These are phyloP conservation scores for Fusarium virguliforme DNA, from an alignment of 2,329 filamentous ascomycete species.

Conservation along the genomic window DNA sequence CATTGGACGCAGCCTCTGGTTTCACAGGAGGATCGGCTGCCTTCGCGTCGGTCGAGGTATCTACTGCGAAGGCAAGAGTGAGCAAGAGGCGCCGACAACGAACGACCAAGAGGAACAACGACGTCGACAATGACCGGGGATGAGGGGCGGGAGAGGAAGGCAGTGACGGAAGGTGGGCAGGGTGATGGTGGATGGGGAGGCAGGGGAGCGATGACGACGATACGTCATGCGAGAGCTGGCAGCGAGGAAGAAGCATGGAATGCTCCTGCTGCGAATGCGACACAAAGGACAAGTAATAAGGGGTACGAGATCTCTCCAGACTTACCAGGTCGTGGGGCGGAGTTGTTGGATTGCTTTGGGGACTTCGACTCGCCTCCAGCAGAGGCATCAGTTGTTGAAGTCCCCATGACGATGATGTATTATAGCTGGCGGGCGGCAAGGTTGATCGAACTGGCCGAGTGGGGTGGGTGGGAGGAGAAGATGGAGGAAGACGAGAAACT, in stretches of 20 bases:
- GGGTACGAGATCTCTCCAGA: conserved; percentile 26
- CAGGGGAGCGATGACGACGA: conserved; percentile 44
- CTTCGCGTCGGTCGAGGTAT: conserved; percentile 64
- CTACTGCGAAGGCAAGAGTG: conserved; percentile 53
- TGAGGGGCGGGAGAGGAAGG: conserved; percentile 33
- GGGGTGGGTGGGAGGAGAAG: conserved; percentile 51
- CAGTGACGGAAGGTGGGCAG: conserved; percentile 41
- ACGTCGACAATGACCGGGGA: conserved; percentile 39
- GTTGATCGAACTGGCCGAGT: conserved; percentile 51
- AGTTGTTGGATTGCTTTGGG: conserved; percentile 63
- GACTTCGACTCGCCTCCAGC: conserved; percentile 64
- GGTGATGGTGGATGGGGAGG: conserved; percentile 29
- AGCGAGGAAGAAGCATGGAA: conserved; percentile 15
- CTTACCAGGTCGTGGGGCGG: conserved; percentile 64
- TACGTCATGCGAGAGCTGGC: conserved; percentile 49
- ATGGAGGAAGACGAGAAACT: conserved; percentile 52
- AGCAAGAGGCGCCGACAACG: conserved; percentile 40
- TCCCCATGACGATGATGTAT: conserved; percentile 67
- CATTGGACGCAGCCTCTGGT: conserved; percentile 67
- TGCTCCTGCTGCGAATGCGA: conserved; percentile 13
- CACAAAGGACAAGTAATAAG: conserved; percentile 27
- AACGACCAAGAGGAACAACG: conserved; percentile 32
- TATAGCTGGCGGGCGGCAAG: conserved; percentile 55
- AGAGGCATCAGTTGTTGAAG: conserved; percentile 60
- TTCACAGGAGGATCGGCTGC: conserved; percentile 62